Evolutionary conservation across 192 early-diverging fungal genomes (phyloP), one percentile per base, ranked within the genome.

Genomic region (Gonapodya prolifera): DNA sequence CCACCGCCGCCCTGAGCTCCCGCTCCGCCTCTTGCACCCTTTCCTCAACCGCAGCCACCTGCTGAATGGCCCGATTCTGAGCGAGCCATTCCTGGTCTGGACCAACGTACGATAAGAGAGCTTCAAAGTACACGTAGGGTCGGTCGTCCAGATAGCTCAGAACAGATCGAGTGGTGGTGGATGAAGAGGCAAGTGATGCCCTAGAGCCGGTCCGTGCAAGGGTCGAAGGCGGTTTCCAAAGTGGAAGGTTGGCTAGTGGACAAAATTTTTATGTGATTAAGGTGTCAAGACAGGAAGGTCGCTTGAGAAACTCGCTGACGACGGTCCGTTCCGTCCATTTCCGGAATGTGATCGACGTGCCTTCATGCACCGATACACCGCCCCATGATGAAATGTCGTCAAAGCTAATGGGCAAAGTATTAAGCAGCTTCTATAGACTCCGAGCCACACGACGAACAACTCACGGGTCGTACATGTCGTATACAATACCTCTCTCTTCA

Each of bases 351-450:
- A 73, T 73, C 71, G 71, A 73, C 71, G 18, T 73, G 16, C 71
- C 71, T 32, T 73, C 71, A 29, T 73, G 71, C 18, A 73, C 71
- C 71, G 71, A 73, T 29, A 73, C 71, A 29, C 71, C 71, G 71
- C 71, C 71, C 71, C 71, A 73, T 8, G 71, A 73, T 8, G 32
- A 32, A 8, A 73, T 32, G 71, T 73, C 71, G 71, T 73, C 71
- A 29, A 73, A 73, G 23, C 45, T 61, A 16, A 16, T 61, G 45
- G 45, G 8, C 23, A 61, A 16, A 23, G 45, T 61, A 61, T 16
- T 61, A 23, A 23, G 45, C 8, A 16, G 45, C 8, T 16, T 61
- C 8, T 8, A 61, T 61, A 16, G 45, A 23, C 23, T n/a, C n/a
- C n/a, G n/a, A n/a, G n/a, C 45, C 8, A 8, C 45, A 61, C 45